These are phyloP conservation scores for Phytophthora gonapodyides DNA, from an alignment of 352 stramenopile genomes.

Conservation along the genomic window DNA sequence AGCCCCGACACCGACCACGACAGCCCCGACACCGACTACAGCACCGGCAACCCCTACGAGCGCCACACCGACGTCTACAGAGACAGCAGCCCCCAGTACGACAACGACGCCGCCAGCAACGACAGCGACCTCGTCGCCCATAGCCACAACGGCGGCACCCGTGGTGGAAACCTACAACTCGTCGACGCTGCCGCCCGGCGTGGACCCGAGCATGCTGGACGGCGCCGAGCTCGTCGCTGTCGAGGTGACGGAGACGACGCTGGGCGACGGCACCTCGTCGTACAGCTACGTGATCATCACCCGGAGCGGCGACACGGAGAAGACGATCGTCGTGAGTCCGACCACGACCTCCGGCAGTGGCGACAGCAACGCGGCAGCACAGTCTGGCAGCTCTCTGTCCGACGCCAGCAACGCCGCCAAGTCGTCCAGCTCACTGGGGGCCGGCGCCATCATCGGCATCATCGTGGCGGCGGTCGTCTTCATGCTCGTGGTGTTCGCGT, in stretches of 20 bases:
- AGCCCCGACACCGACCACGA: constrained; percentile 2
- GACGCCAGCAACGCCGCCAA: constrained; percentile 7
- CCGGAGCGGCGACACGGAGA: constrained; percentile 27
- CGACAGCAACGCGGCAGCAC: not conserved
- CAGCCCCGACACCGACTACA: not conserved
- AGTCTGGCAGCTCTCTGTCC: constrained; percentile 17
- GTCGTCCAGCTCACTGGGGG: constrained; percentile 16
- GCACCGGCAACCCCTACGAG: constrained; percentile 3
- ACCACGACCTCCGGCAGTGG: constrained; percentile 6
- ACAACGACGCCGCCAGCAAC: constrained; percentile 7
- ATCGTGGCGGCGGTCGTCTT: constrained; percentile 30
- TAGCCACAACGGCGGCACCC: constrained; percentile 10
- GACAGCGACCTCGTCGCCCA: constrained; percentile 7
- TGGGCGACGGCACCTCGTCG: constrained; percentile 29
- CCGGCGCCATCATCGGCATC: constrained; percentile 25
- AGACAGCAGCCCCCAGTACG: constrained; percentile 1
- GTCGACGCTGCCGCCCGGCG: constrained; percentile 40
- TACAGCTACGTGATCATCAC: constrained; percentile 53
- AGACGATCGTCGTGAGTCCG: constrained; percentile 24
- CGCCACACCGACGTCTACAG: too few relatives aligned
- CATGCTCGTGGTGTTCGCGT: constrained; percentile 32
- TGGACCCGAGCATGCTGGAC: constrained; percentile 39
- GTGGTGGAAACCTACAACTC: constrained; percentile 42
- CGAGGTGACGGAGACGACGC: constrained; percentile 41
- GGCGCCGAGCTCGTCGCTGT: constrained; percentile 43